Evolutionary conservation across 2,329 filamentous ascomycete species (phyloP).

Genomic region (Xylariaceae sp.): DNA sequence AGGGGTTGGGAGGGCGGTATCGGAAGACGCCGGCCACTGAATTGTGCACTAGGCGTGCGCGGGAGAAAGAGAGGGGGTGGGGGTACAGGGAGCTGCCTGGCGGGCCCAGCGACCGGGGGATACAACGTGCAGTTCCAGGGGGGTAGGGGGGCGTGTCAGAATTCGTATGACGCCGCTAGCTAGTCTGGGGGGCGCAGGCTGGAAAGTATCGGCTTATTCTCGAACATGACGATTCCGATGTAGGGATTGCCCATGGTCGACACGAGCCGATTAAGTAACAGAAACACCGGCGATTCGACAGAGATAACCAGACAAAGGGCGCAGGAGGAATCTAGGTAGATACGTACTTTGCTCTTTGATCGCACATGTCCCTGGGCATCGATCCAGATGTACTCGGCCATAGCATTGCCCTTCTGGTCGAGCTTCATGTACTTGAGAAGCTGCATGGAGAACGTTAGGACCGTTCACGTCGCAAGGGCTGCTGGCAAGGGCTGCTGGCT

Average conservation of each 20-base stretch:
- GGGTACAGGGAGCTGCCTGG: background rate
- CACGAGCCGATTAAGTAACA: slow-evolving; percentile 28
- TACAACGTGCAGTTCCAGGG: background rate
- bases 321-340: slow-evolving; percentile 5
- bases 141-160: background rate
- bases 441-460: slow-evolving; percentile 44
- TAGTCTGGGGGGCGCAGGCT: slow-evolving; percentile 4
- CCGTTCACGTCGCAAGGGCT: background rate
- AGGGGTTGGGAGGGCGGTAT: background rate
- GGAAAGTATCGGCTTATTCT: slow-evolving; percentile 7
- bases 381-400: slow-evolving; percentile 98
- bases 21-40: background rate
- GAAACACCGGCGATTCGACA: slow-evolving; percentile 27
- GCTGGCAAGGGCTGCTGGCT: background rate
- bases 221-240: slow-evolving; percentile 1
- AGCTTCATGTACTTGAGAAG: slow-evolving; percentile 89
- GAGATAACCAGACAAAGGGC: slow-evolving; percentile 20
- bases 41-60: too few species aligned
- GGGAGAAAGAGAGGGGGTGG: background rate
- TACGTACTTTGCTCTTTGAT: slow-evolving; percentile 91
- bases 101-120: background rate
- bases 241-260: slow-evolving; percentile 17
- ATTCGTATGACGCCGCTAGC: slow-evolving; percentile 5
- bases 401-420: slow-evolving; percentile 81
- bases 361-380: slow-evolving; percentile 77